phyloP scores from a whole-genome alignment of 495 filamentous ascomycete genomes.

The Hypoxylon trugodes region DNA sequence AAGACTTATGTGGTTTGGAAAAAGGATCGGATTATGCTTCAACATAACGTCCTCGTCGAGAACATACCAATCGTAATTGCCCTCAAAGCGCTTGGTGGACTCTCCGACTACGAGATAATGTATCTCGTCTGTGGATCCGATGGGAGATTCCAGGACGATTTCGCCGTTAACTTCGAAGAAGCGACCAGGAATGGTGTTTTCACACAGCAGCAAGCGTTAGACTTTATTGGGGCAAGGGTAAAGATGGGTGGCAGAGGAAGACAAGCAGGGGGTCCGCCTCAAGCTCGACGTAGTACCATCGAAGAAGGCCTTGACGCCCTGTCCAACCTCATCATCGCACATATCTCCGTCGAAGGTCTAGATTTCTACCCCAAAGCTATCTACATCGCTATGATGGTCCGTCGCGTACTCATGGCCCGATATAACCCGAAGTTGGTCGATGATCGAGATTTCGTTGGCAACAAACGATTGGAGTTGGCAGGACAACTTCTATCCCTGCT shows the following conservation, averaged over 20 bases:
- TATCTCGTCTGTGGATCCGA: constrained; percentile 86
- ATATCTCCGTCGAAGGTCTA: constrained; percentile 86
- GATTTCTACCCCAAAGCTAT: constrained; percentile 95
- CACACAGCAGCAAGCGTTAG: constrained; percentile 93
- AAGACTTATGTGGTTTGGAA: constrained; percentile 95
- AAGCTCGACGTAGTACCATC: constrained; percentile 70
- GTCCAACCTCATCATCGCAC: constrained; percentile 88
- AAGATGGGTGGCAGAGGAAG: constrained; percentile 78
- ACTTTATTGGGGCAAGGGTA: constrained; percentile 84
- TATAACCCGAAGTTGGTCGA: constrained; percentile 89
- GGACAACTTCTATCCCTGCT: constrained; percentile 94
- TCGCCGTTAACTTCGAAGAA: constrained; percentile 93
- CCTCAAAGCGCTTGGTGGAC: constrained; percentile 91
- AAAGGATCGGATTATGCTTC: constrained; percentile 86
- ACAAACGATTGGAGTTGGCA: constrained; percentile 93
- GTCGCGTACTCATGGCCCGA: constrained; percentile 90
- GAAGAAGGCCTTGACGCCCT: constrained; percentile 93
- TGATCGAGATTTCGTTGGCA: constrained; percentile 96
- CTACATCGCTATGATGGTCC: constrained; percentile 95
- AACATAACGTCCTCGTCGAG: constrained; percentile 92
- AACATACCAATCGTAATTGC: constrained; percentile 91
- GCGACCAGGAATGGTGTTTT: constrained; percentile 79
- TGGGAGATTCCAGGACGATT: constrained; percentile 87
- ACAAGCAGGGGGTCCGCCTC: constrained; percentile 45
- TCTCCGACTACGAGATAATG: constrained; percentile 93